Evolutionary conservation across 2,329 filamentous ascomycete species (phyloP).

Genomic region (Stagonosporopsis vannaccii): DNA sequence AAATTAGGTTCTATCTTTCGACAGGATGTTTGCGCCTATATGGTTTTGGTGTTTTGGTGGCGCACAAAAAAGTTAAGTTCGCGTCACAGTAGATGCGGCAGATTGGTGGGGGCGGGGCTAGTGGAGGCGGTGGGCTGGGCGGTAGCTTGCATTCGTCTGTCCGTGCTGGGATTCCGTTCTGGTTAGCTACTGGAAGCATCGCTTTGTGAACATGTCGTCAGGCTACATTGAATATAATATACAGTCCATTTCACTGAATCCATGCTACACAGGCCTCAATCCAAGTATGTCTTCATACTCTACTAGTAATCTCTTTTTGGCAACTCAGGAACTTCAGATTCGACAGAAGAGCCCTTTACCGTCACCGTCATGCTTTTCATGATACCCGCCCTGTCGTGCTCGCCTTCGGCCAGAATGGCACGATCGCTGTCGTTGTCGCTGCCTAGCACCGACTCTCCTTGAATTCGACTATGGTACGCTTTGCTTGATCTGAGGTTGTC

Average conservation of each 20-base stretch:
- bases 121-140: not conserved
- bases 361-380: slow-evolving; percentile 28
- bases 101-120: slow-evolving; percentile 8
- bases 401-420: slow-evolving; percentile 23
- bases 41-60: not conserved
- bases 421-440: slow-evolving; percentile 35
- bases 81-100: slow-evolving; percentile 9
- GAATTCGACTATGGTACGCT: slow-evolving; percentile 30
- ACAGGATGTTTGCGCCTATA: not conserved
- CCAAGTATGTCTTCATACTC: not conserved
- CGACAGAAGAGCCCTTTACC: not conserved
- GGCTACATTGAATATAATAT: too few relatives aligned
- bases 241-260: too few relatives aligned
- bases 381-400: slow-evolving; percentile 21
- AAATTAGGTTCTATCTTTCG: not conserved
- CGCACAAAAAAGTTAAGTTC: slow-evolving; percentile 17
- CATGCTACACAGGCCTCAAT: too few relatives aligned
- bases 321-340: not conserved
- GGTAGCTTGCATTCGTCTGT: not conserved
- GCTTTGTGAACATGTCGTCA: too few relatives aligned
- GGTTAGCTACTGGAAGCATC: too few relatives aligned
- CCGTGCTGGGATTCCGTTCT: not conserved
- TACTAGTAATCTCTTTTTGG: not conserved
- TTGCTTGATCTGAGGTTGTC: slow-evolving; percentile 19
- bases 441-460: slow-evolving; percentile 27